Evolutionary conservation across 192 early-diverging fungal species (phyloP), one percentile per base, ranked within the genome.

Genomic region (Coemansia sp.): DNA sequence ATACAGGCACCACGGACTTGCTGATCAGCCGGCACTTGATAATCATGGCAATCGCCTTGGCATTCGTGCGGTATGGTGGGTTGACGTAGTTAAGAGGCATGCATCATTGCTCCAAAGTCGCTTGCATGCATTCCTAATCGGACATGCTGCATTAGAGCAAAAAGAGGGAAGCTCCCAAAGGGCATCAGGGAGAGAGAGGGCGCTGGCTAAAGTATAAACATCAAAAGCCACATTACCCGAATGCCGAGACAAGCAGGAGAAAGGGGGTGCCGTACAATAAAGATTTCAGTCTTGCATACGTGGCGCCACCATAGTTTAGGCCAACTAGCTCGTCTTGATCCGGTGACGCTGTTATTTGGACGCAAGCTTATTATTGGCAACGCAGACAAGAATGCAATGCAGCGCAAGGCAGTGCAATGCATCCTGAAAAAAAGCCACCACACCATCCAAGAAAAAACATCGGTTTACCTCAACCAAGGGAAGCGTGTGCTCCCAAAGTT

Each of bases 101-200:
- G 23, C 23, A 13, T 13, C 8, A 23, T 10, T 7, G 43, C 43
- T 47, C 43, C 18, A 4, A 47, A 47, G 20, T 8, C 43, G 48
- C 48, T 50, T 23, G 48, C 48, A 45, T 45, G 43, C 43, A 45
- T 45, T 18, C 43, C n/a, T 45, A 45, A 45, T 45, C 43, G 43
- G 43, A 45, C 43, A 45, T 45, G 43, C 43, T 45, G 43, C 43
- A 45, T 45, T 20, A 7, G 37, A 38, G 37, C 11, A 38, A 9
- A 9, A 31, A 4, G 31, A 3, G 31, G 31, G 31, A 31, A 31
- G 4, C 31, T 31, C 18, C 43, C 43, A 45, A 20, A 45, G 43
- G 20, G n/a, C 9, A 6, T 45, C 18, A 8, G 20, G 18, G 43
- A 18, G 43, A 18, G 18, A 5, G 20, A 45, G n/a, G 43, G 9